phyloP scores from a whole-genome alignment of 176 grass and related monocot genomes.

The Carex cristatella region DNA sequence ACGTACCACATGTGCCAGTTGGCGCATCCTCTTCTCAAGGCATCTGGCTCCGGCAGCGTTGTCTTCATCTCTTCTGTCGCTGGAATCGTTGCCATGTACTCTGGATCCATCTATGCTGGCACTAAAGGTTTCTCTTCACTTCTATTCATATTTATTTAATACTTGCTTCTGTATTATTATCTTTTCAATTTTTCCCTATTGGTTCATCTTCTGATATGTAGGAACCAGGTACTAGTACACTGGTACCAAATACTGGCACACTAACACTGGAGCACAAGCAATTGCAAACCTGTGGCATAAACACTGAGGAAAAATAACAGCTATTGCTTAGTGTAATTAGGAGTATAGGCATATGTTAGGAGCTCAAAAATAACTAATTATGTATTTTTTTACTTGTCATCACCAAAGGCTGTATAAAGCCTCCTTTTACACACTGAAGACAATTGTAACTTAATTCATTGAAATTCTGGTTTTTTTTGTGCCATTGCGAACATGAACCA shows the following conservation, averaged over 20 bases:
- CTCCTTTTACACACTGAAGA: neutral
- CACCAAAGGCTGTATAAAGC: neutral
- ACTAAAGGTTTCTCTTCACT: conserved; percentile 54
- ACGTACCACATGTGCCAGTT: conserved; percentile 81
- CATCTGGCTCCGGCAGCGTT: conserved; percentile 54
- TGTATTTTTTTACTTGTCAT: neutral
- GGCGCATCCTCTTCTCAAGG: conserved; percentile 78
- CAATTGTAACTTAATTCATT: neutral
- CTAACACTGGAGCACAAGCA: no score
- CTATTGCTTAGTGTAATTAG: neutral
- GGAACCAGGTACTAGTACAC: neutral
- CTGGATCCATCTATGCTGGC: conserved; percentile 59
- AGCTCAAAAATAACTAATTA: neutral
- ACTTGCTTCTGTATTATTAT: neutral
- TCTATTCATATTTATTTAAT: no score
- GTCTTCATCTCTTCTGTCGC: conserved; percentile 73
- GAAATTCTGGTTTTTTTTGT: conserved; percentile 7
- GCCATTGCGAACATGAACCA: conserved; percentile 9
- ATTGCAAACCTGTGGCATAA: neutral
- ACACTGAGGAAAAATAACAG: neutral
- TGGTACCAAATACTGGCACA: no score
- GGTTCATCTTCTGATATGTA: neutral
- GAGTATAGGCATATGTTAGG: neutral
- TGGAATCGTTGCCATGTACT: conserved; percentile 33
- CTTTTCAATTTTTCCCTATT: neutral